Percentiles rank a stretch among this genome's conserved stretches.
phyloP scores from a whole-genome alignment of 345 rosid genomes.

The Mangifera indica region DNA sequence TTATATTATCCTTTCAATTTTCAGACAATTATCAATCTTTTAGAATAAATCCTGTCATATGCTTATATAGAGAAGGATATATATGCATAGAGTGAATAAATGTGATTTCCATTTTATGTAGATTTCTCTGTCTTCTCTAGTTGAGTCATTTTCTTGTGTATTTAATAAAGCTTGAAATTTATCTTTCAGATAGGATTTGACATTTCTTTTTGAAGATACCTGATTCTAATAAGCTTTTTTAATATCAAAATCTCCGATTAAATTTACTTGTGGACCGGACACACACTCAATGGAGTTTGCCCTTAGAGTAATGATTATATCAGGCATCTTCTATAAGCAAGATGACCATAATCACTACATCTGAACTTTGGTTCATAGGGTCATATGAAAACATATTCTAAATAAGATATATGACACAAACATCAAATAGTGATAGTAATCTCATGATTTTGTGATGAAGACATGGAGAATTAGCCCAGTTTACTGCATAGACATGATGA shows the following conservation, averaged over 20 bases:
- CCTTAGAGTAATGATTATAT: neutral
- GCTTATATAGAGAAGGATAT: neutral
- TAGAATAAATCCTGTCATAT: neutral
- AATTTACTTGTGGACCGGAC: neutral
- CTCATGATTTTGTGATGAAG: neutral
- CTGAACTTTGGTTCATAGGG: neutral
- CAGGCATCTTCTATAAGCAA: neutral
- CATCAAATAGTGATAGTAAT: neutral
- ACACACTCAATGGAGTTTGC: neutral
- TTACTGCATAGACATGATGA: neutral
- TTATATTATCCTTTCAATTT: neutral
- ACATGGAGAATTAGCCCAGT: neutral
- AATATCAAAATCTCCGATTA: conserved; percentile 3
- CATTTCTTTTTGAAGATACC: neutral
- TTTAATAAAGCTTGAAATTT: too few relatives aligned
- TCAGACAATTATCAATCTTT: neutral
- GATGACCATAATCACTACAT: neutral
- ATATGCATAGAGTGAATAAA: neutral
- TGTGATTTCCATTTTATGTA: neutral
- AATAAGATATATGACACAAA: neutral
- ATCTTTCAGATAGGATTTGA: neutral
- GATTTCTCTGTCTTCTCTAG: neutral
- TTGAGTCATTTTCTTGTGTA: neutral
- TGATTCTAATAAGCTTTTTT: conserved; percentile 1
- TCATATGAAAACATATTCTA: neutral